Evolutionary conservation across 2,329 filamentous ascomycete genomes (phyloP), one percentile per base, ranked within the genome.

Genomic region (Xylariaceae sp.): DNA sequence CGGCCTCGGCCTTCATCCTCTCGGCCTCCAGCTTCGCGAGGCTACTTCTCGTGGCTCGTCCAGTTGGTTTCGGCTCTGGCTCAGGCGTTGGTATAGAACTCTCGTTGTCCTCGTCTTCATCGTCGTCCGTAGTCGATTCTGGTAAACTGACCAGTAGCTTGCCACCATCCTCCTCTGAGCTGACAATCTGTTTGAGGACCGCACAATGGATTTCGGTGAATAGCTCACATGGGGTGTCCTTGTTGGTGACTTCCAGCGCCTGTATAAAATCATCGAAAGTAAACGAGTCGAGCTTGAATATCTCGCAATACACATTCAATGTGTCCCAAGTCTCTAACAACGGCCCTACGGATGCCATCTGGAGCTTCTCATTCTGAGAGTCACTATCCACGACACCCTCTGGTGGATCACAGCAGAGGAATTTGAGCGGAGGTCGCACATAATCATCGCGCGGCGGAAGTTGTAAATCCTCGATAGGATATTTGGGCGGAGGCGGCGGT

Each of bases 261-360:
- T 97, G 88, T 4, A 96, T 79, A 65, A 92, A 97, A 69, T 99
- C 94, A 68, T 99, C 94, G 65, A 97, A 95, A 0, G 92, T 97
- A 67, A 99, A 99, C 0, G 92, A 97, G 70, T 99, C 94, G 22
- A 99, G 79, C 65, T 89, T 84, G 67, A 95, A 95, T 16, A 96
- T 87, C 65, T 96, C 90, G 67, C 91, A 95, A 68, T 96, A 96
- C n/a, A 99, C 92, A 65, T 96, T 99, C 32, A 99, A 78, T 0
- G 92, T 96, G 64, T 96, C 91, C 94, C 94, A 99, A 0, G 89
- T 89, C 71, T 96, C 92, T 21, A 99, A 74, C 15, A 97, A 75
- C 2, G 84, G 80, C 0, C 92, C 91, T n/a, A 96, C 83, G 3
- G 90, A 92, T 63, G 87, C 84, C 83, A 92, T 94, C 18, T 85